phyloP scores from a whole-genome alignment of 768 basidiomycete species.

The Tulasnella sp. region DNA sequence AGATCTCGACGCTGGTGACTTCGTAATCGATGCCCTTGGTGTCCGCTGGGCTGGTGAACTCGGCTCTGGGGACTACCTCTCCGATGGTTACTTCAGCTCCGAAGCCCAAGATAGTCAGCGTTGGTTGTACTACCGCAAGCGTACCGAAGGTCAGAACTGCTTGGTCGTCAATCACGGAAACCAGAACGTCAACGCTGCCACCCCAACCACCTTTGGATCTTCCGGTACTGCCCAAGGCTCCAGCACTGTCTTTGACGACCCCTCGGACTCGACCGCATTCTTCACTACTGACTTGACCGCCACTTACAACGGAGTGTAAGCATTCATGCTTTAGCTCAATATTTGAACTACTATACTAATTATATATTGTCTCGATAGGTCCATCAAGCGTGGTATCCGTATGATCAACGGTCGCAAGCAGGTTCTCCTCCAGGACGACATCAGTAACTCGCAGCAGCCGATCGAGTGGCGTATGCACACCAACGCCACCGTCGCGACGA shows the following conservation, averaged over 20 bases:
- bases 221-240: slow-evolving; percentile 55
- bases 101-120: slow-evolving; percentile 58
- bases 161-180: slow-evolving; percentile 63
- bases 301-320: slow-evolving; percentile 47
- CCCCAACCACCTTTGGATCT: slow-evolving; percentile 50
- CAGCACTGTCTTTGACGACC: slow-evolving; percentile 61
- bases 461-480: slow-evolving; percentile 94
- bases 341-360: neutral
- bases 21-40: slow-evolving; percentile 89
- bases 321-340: neutral
- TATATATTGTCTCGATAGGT: slow-evolving; percentile 33
- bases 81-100: slow-evolving; percentile 63
- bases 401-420: slow-evolving; percentile 73
- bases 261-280: slow-evolving; percentile 62
- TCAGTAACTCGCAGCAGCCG: slow-evolving; percentile 38
- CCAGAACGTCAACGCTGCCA: slow-evolving; percentile 57
- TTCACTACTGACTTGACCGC: slow-evolving; percentile 66
- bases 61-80: slow-evolving; percentile 76
- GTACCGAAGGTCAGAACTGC: slow-evolving; percentile 96
- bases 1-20: slow-evolving; percentile 90
- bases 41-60: slow-evolving; percentile 92
- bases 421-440: slow-evolving; percentile 89
- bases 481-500: slow-evolving; percentile 64
- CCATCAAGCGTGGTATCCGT: slow-evolving; percentile 76
- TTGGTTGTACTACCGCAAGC: slow-evolving; percentile 93